phyloP scores from a whole-genome alignment of 805 yeast species.

The Ogataea trehaloabstinens region DNA sequence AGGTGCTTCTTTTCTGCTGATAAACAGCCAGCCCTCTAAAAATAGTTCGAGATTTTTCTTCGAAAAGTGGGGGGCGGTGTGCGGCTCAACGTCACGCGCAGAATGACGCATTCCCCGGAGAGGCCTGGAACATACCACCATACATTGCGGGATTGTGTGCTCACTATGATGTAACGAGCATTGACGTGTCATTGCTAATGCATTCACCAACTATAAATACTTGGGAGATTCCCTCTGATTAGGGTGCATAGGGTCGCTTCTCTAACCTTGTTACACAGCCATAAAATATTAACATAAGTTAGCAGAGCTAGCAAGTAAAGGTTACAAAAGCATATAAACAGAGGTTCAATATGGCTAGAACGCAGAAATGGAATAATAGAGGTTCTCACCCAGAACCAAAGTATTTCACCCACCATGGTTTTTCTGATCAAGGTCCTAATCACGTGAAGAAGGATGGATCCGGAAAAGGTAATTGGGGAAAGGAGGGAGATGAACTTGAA shows the following conservation, averaged over 20 bases:
- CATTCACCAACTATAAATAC: too few relatives aligned
- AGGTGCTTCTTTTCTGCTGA: background rate
- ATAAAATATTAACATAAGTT: too few relatives aligned
- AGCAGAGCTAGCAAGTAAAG: too few relatives aligned
- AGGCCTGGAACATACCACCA: slow-evolving; percentile 3
- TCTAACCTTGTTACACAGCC: too few relatives aligned
- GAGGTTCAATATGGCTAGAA: slow-evolving; percentile 63
- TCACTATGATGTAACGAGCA: too few relatives aligned
- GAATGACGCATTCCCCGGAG: slow-evolving; percentile 1
- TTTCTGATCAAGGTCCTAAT: slow-evolving; percentile 65
- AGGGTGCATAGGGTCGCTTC: too few relatives aligned
- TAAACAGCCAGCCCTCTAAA: background rate
- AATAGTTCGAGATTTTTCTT: background rate
- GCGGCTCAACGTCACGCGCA: slow-evolving; percentile 3
- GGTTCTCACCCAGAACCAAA: slow-evolving; percentile 49
- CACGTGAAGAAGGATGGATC: slow-evolving; percentile 80
- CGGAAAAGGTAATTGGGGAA: slow-evolving; percentile 89
- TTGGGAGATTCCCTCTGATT: too few relatives aligned
- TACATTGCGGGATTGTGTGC: too few relatives aligned
- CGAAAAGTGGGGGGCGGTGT: slow-evolving; percentile 1
- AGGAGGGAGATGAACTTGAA: slow-evolving; percentile 70
- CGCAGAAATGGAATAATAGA: slow-evolving; percentile 65
- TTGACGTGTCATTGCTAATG: too few relatives aligned
- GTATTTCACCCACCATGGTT: slow-evolving; percentile 79
- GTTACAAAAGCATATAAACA: too few relatives aligned